Base-by-base conservation (phyloP, 2,329 filamentous ascomycete species). In the Diaporthe ilicicola region DNA sequence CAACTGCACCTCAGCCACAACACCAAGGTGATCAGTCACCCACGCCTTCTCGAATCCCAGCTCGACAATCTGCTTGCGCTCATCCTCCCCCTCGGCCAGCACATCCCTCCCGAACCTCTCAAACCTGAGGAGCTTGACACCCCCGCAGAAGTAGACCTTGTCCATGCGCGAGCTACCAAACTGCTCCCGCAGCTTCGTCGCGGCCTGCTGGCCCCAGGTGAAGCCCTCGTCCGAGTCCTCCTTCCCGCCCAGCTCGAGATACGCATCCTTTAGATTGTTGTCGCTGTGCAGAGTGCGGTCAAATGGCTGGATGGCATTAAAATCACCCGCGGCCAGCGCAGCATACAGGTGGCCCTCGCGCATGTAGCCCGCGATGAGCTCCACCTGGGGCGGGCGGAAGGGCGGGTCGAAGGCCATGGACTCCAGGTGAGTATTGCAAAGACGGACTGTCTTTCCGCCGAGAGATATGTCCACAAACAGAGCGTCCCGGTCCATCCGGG, bases 361-460 rank as follows among this genome's bases (percentile, higher is more conserved):
- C 75, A 90, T 81, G 70, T 84, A 82, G 55, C 75, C 72, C 0
- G 84, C 82, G 3, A 85, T 82, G 10, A 82, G 74, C 27, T 79
- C 75, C 67, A 90, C 77, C 74, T 90, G 88, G 0, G 78, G 74
- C 0, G 86, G 86, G 0, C 88, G 82, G 22, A 82, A 77, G 0
- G 87, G 86, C 0, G 86, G 86, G 5, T 84, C 76, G 0, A 83
- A 78, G 0, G 82, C 80, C 19, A 90, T 78, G 2, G 86, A 88
- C 76, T 90, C 88, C 4, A 90, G 84, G 75, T 90, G 88, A 0
- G 84, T 85, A 75, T 88, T 89, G 77, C 87, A 88, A 4, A 90
- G 75, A 4, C 87, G 82, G 7, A 89, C 73, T 0, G 77, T 77
- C 61, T 75, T 77, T 42, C 67, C 67, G 27, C 74, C 70, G 27